These are phyloP conservation scores for Suhomyces wounanorum DNA, from an alignment of 1,139 yeast species.

Conservation along the genomic window DNA sequence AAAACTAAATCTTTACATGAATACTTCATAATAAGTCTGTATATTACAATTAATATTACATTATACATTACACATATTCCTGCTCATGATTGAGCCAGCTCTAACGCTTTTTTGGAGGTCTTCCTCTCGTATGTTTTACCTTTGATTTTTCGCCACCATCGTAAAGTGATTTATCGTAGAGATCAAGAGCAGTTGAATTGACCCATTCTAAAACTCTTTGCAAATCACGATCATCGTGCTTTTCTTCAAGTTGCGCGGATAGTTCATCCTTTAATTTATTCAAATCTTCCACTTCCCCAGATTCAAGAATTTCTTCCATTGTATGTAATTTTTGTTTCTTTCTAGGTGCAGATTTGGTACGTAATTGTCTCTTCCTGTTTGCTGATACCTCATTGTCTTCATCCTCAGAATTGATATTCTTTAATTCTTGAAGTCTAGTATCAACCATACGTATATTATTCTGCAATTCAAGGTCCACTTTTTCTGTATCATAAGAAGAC, in stretches of 20 bases:
- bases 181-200: slow-evolving; percentile 56
- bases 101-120: slow-evolving; percentile 8
- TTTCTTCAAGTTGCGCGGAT: slow-evolving; percentile 28
- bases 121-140: slow-evolving; percentile 22
- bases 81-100: background rate
- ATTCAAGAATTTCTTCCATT: slow-evolving; percentile 30
- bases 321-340: slow-evolving; percentile 28
- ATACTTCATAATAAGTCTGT: background rate
- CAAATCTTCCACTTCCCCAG: slow-evolving; percentile 36
- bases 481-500: slow-evolving; percentile 41
- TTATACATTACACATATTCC: slow-evolving; percentile 3
- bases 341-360: slow-evolving; percentile 16
- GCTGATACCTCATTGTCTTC: slow-evolving; percentile 20
- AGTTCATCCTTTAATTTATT: slow-evolving; percentile 29
- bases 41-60: slow-evolving; percentile 5
- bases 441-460: slow-evolving; percentile 12
- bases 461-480: slow-evolving; percentile 42
- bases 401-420: slow-evolving; percentile 24
- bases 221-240: slow-evolving; percentile 41
- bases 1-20: background rate
- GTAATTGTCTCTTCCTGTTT: slow-evolving; percentile 21
- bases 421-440: slow-evolving; percentile 23
- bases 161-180: slow-evolving; percentile 53
- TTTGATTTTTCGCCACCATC: slow-evolving; percentile 54
- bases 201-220: slow-evolving; percentile 61